phyloP scores from a whole-genome alignment of 768 basidiomycete genomes.

The Gyrodon lividus region DNA sequence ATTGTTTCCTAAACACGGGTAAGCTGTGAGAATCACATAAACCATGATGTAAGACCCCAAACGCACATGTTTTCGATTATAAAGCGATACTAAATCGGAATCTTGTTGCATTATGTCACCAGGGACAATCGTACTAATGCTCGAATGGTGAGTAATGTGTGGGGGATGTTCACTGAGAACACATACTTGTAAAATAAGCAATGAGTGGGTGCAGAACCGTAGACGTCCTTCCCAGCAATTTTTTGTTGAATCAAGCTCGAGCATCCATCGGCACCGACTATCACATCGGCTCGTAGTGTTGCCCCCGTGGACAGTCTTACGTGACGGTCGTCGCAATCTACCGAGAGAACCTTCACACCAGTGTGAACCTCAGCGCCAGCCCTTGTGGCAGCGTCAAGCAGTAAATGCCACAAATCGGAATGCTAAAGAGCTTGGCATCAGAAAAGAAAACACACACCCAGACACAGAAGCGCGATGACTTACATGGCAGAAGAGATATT shows the following conservation, averaged over 20 bases:
- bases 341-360: constrained; percentile 38
- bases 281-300: constrained; percentile 46
- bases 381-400: constrained; percentile 44
- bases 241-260: constrained; percentile 40
- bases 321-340: constrained; percentile 31
- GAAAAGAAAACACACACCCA: not conserved
- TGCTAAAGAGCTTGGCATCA: constrained; percentile 37
- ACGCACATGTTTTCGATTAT: constrained; percentile 19
- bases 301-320: constrained; percentile 44
- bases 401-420: constrained; percentile 47
- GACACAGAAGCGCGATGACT: constrained; percentile 14
- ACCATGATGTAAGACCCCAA: not conserved
- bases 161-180: not conserved
- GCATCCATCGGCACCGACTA: constrained; percentile 62
- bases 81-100: constrained; percentile 36
- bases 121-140: constrained; percentile 40
- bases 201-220: constrained; percentile 22
- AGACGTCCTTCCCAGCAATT: constrained; percentile 33
- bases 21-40: not conserved
- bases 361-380: constrained; percentile 50
- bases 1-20: constrained; percentile 8
- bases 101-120: constrained; percentile 41
- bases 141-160: not conserved
- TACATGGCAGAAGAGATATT: constrained; percentile 50
- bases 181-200: constrained; percentile 47